Evolutionary conservation across 257 asterid species (phyloP), one percentile per base, ranked within the genome.

Genomic region (Lycium ferocissimum): DNA sequence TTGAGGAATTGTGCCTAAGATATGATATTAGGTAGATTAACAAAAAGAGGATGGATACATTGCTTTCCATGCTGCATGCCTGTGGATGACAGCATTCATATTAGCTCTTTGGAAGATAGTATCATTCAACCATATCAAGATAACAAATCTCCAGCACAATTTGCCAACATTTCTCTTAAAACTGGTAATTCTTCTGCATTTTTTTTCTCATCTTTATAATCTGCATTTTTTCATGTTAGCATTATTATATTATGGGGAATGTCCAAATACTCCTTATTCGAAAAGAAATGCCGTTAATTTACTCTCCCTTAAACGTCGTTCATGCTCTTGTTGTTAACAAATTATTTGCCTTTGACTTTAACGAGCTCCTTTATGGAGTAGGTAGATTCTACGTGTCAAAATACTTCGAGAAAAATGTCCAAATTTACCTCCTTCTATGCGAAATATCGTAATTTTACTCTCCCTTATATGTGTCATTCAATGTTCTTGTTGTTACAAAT

Each of bases 1-100:
- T 85, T 56, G 62, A 81, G 80, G 67, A 70, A 63, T 69, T 70
- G 80, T 88, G 95, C 81, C 87, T 67, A 67, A 70, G 73, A 51
- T 71, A 87, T 59, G 43, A 84, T 89, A 86, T 63, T 54, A 71
- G 43, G 85, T 75, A 80, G 73, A 85, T n/a, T 45, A 26, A n/a
- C 53, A 8, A 14, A 14, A 47, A 82, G 67, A 88, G 87, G 82
- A 89, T 92, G 85, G 92, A 86, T 90, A 90, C 85, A 88, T 84
- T 93, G 94, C 85, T 94, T 95, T 80, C 86, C 97, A 18, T 95
- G 97, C 90, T 95, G 99, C 84, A 76, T 92, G 94, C 63, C 92
- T 0, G 85, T 85, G 83, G 94, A 88, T 81, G 95, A 91, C 47
- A 85, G 70, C 15, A 35, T 26, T 57, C 86, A 88, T 62, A 83